Evolutionary conservation across 306 rosid species (phyloP).

Genomic region (Cucumis melo): DNA sequence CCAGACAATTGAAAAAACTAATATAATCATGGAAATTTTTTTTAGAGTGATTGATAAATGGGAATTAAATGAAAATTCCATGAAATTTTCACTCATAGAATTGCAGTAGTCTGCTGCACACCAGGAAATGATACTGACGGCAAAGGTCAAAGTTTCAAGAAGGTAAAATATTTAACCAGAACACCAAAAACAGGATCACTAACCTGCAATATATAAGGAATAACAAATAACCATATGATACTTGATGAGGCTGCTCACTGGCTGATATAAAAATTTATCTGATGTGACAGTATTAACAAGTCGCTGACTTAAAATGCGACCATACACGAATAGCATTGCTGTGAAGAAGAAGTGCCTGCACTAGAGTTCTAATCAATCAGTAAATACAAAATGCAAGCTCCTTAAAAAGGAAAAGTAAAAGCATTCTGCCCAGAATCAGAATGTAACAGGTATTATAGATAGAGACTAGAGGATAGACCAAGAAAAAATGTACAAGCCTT

Average conservation of each 20-base stretch:
- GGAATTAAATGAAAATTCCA: neutral
- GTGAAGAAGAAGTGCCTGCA: slow-evolving; percentile 98
- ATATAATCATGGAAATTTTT: neutral
- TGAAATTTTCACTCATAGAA: neutral
- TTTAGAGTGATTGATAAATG: neutral
- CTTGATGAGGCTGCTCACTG: slow-evolving; percentile 75
- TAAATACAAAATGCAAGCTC: neutral
- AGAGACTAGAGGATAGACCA: slow-evolving; percentile 5
- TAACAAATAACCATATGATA: slow-evolving; percentile 95
- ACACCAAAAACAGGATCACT: neutral
- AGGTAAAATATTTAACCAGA: neutral
- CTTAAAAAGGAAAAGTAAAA: neutral
- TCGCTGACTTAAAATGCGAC: slow-evolving; percentile 84
- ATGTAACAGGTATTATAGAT: neutral
- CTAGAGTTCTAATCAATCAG: neutral
- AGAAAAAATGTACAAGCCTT: neutral
- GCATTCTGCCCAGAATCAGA: neutral
- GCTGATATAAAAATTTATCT: slow-evolving; percentile 57
- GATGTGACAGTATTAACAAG: slow-evolving; percentile 81
- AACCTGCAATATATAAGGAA: slow-evolving; percentile 78
- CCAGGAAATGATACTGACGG: neutral
- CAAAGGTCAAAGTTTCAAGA: neutral
- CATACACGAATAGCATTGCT: slow-evolving; percentile 91
- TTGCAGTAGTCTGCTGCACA: neutral
- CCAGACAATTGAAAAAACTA: neutral